Base-by-base conservation (phyloP, 768 basidiomycete genomes). In the Calocera cornea region DNA sequence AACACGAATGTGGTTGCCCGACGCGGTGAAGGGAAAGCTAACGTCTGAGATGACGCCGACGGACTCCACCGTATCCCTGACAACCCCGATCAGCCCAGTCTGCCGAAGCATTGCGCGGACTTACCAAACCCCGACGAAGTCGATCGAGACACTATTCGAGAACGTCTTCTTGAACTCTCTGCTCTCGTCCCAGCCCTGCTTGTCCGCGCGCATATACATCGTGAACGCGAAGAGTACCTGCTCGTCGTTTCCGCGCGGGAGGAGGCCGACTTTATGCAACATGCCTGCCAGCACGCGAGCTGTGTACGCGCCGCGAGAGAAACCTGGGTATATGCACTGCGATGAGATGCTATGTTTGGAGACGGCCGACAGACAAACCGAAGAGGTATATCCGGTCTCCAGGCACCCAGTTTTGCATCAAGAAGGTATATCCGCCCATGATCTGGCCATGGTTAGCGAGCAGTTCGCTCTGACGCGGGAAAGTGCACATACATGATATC, bases 331-430 rank as follows among this genome's bases (percentile, higher is more conserved):
- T n/a, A 29, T 60, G 54, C 54, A 22, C 16, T n/a, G n/a, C n/a
- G n/a, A 19, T 60, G 8, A 19, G 31, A 2, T 60, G 2, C 14
- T 29, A 31, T 60, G 24, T 22, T 11, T 27, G 19, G 11, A 33
- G 24, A 29, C 5, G 7, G 54, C 7, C 14, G 31, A 19, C 14
- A 10, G 54, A 60, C 27, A 2, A 16, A 60, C 54, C 77, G 66
- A 76, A 75, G 50, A 77, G 72, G 68, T 65, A 75, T 44, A 77
- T 71, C 65, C 68, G 67, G 68, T 78, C 77, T 81, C 89, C 90
- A 0, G 76, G 71, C 19, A 77, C 79, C 73, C 87, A 90, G 72
- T 87, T 90, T 69, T 87, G 81, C 90, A 92, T 90, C 65, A 92
- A 76, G 74, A 86, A 92, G 69, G 77, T 79, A 75, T 92, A 92